phyloP scores from a whole-genome alignment of 2,329 filamentous ascomycete genomes.

The Orbilia brochopaga region DNA sequence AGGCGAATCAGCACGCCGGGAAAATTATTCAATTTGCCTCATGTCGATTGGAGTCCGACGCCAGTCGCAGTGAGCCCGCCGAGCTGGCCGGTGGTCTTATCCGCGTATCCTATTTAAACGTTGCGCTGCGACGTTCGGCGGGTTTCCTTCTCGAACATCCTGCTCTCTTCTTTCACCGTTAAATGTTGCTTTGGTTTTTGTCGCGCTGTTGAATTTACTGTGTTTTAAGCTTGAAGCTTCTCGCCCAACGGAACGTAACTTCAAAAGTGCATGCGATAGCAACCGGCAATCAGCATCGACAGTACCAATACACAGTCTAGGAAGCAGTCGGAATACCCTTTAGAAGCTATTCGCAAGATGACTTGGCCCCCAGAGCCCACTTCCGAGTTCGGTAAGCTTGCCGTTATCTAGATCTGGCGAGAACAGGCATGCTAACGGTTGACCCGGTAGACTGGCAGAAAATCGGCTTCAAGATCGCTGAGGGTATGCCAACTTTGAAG shows the following conservation, averaged over 20 bases:
- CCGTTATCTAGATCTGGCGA: not conserved
- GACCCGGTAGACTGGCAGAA: conserved; percentile 76
- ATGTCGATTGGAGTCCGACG: too few species aligned
- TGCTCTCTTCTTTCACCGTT: too few species aligned
- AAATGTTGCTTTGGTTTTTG: too few species aligned
- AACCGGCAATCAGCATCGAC: conserved; percentile 13
- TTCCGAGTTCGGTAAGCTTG: conserved; percentile 32
- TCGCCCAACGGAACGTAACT: too few species aligned
- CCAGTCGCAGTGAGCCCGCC: too few species aligned
- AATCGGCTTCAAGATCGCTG: conserved; percentile 88
- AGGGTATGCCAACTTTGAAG: conserved; percentile 67
- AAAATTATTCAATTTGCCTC: not conserved
- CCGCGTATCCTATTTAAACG: too few species aligned
- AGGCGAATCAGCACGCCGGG: not conserved
- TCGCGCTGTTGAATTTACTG: not conserved
- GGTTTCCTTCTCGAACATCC: too few species aligned
- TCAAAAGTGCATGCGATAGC: too few species aligned
- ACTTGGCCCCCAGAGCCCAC: conserved; percentile 47
- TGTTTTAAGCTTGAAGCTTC: too few species aligned
- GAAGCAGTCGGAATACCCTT: conserved; percentile 16
- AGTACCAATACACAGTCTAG: conserved; percentile 32
- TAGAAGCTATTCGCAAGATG: conserved; percentile 18
- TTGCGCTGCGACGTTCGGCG: too few species aligned
- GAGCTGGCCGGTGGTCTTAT: too few species aligned
- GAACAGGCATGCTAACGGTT: not conserved